Evolutionary conservation across 108 stramenopile species (phyloP).

Genomic region (Pseudonitzschia pungens): DNA sequence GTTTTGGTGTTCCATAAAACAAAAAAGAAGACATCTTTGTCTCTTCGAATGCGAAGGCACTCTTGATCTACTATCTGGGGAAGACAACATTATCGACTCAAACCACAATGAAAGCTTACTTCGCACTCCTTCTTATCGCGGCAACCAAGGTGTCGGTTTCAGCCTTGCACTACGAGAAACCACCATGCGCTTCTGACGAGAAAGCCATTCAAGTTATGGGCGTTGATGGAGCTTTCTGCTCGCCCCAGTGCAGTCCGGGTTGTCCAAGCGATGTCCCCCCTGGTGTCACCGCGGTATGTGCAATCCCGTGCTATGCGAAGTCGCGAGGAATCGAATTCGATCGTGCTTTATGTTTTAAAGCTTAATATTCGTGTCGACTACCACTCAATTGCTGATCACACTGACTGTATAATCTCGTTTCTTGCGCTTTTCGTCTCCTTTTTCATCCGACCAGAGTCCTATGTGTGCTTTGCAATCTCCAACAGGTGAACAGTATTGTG

Average conservation of each 20-base stretch:
- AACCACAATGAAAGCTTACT: background rate
- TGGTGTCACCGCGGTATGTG: conserved; percentile 11
- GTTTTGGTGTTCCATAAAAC: too few relatives aligned
- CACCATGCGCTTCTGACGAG: conserved; percentile 7
- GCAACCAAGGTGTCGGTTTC: background rate
- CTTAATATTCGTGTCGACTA: background rate
- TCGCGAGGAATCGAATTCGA: background rate
- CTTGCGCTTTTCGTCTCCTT: background rate
- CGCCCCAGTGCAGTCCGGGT: background rate
- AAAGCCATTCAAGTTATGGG: conserved; percentile 14
- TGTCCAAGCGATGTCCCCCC: conserved; percentile 9
- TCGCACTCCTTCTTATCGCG: background rate
- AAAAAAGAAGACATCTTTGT: too few relatives aligned
- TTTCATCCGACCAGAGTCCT: background rate
- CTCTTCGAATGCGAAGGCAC: too few relatives aligned
- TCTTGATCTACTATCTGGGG: too few relatives aligned
- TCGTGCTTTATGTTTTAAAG: background rate
- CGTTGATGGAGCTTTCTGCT: conserved; percentile 12
- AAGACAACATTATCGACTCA: too few relatives aligned
- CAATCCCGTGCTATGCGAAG: background rate
- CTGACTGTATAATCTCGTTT: background rate
- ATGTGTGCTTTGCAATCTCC: conserved; percentile 11
- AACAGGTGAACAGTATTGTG: conserved; percentile 8
- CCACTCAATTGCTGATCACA: background rate
- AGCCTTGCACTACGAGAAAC: conserved; percentile 6